Evolutionary conservation across 495 filamentous ascomycete genomes (phyloP).

Genomic region (Daldinia vernicosa): DNA sequence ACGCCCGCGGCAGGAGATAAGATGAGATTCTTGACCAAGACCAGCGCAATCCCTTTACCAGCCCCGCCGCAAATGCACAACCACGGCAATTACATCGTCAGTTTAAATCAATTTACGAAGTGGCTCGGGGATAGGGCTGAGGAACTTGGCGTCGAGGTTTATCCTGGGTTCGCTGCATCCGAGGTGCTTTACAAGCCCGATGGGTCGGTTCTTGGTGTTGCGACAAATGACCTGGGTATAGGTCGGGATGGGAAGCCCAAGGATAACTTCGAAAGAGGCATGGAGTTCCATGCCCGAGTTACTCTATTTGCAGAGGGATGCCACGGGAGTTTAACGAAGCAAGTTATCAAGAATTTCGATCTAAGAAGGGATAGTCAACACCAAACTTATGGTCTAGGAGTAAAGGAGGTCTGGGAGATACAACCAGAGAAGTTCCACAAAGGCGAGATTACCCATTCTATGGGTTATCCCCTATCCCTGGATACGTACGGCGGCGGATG

Average conservation of each 20-base stretch:
- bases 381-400: conserved; percentile 92
- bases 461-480: conserved; percentile 89
- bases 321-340: conserved; percentile 94
- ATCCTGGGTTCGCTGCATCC: conserved; percentile 92
- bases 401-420: conserved; percentile 99
- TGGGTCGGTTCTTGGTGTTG: conserved; percentile 91
- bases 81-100: conserved; percentile 96
- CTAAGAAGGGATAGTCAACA: conserved; percentile 86
- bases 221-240: conserved; percentile 93
- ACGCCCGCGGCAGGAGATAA: conserved; percentile 84
- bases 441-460: conserved; percentile 85
- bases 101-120: conserved; percentile 90
- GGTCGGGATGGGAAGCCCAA: conserved; percentile 84
- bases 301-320: conserved; percentile 97
- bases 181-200: conserved; percentile 89
- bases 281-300: conserved; percentile 96
- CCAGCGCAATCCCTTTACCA: conserved; percentile 77
- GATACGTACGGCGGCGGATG: conserved; percentile 96
- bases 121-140: conserved; percentile 96
- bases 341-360: conserved; percentile 94
- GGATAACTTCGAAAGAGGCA: conserved; percentile 91
- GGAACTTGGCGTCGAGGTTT: conserved; percentile 97
- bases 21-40: conserved; percentile 96
- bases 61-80: conserved; percentile 98
- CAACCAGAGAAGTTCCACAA: conserved; percentile 90